Evolutionary conservation across 768 basidiomycete genomes (phyloP).

Genomic region (Tylopilus rubrobrunneus): DNA sequence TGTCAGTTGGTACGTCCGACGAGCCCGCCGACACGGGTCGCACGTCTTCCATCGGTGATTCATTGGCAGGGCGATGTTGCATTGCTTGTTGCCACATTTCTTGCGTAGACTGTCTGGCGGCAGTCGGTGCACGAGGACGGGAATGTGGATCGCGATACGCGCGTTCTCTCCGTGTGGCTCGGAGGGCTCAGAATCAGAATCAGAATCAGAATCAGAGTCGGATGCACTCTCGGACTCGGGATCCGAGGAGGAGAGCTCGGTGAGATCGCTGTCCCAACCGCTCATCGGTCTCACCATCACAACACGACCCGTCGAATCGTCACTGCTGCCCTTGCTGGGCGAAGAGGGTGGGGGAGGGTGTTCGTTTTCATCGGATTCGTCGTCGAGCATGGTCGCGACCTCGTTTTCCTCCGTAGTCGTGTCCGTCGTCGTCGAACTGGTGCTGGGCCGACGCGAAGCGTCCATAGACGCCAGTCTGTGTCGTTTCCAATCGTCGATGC

Average conservation of each 20-base stretch:
- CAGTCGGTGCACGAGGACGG: conserved; percentile 16
- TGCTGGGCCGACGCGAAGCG: neutral
- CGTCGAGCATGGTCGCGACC: neutral
- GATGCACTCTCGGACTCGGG: conserved; percentile 4
- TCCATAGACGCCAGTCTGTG: neutral
- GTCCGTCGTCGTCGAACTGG: neutral
- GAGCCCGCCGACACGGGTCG: conserved; percentile 36
- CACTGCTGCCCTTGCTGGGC: neutral
- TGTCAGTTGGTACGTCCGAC: conserved; percentile 34
- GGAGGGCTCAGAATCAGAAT: neutral
- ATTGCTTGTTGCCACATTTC: conserved; percentile 35
- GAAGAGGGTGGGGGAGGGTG: neutral
- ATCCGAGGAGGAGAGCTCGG: conserved; percentile 17
- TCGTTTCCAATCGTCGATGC: conserved; percentile 18
- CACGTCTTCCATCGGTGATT: conserved; percentile 42
- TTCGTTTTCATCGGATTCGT: neutral
- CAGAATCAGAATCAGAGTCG: neutral
- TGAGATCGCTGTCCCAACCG: conserved; percentile 27
- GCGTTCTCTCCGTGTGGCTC: neutral
- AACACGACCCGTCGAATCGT: neutral
- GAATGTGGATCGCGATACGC: conserved; percentile 19
- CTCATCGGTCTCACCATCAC: neutral
- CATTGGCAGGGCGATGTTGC: conserved; percentile 31
- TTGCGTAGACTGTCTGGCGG: conserved; percentile 4
- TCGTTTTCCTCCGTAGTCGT: neutral